Evolutionary conservation across 1,284 basidiomycete genomes (phyloP).

Genomic region (Rhizoctonia solani): DNA sequence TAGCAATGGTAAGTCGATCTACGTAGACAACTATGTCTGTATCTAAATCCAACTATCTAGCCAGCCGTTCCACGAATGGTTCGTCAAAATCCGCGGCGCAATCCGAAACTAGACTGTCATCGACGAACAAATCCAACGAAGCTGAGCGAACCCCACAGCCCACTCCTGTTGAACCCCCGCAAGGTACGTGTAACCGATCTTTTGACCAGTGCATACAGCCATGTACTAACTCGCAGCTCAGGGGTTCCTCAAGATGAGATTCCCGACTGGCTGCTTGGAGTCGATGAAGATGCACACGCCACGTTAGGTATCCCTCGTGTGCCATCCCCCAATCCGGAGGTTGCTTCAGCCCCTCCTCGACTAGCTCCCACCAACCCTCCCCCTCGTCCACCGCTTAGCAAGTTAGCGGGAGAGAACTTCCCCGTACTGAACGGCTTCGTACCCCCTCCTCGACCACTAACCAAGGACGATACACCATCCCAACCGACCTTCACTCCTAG

Average conservation of each 20-base stretch:
- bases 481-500: not conserved
- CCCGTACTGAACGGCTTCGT: not conserved
- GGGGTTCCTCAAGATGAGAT: constrained; percentile 26
- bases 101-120: not conserved
- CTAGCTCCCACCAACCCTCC: not conserved
- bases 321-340: not conserved
- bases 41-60: too few species aligned
- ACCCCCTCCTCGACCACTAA: not conserved
- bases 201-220: not conserved
- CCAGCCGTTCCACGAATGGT: too few species aligned
- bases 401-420: constrained; percentile 14
- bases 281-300: constrained; percentile 13
- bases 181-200: not conserved
- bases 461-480: not conserved
- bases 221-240: not conserved
- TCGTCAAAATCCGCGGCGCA: not conserved
- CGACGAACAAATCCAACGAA: not conserved
- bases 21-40: too few species aligned
- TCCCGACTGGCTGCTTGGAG: constrained; percentile 16
- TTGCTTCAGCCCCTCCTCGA: not conserved
- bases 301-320: constrained; percentile 13
- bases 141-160: not conserved
- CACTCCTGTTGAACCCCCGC: not conserved
- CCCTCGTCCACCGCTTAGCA: not conserved
- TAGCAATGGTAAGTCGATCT: not conserved